phyloP scores from a whole-genome alignment of 805 yeast genomes.

The Candida yuanshanica region DNA sequence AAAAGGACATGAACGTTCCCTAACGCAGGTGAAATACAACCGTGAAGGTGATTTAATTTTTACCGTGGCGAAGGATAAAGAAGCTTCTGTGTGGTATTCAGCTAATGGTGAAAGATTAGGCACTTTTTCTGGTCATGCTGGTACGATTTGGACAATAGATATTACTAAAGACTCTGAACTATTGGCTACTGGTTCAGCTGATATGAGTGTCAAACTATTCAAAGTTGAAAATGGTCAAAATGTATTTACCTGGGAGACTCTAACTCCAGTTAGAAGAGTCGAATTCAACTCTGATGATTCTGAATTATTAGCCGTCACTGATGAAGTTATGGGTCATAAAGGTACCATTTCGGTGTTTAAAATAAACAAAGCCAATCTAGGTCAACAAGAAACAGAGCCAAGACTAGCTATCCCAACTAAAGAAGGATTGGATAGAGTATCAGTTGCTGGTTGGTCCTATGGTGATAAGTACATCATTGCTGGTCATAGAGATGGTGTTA shows the following conservation, averaged over 20 bases:
- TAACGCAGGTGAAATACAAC: constrained; percentile 94
- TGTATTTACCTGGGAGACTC: constrained; percentile 63
- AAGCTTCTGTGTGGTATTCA: constrained; percentile 90
- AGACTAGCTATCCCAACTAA: constrained; percentile 52
- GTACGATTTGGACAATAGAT: constrained; percentile 94
- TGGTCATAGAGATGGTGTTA: constrained; percentile 82
- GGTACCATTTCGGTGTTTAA: constrained; percentile 72
- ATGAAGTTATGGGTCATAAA: constrained; percentile 84
- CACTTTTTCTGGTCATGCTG: constrained; percentile 81
- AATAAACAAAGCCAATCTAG: constrained; percentile 45
- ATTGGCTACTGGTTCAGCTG: constrained; percentile 89
- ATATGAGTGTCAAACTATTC: constrained; percentile 82
- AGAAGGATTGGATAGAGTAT: constrained; percentile 55
- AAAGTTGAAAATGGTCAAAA: constrained; percentile 71
- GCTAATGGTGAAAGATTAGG: constrained; percentile 96
- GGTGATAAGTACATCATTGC: constrained; percentile 70
- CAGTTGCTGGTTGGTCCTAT: constrained; percentile 85
- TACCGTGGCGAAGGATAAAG: constrained; percentile 86
- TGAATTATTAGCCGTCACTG: constrained; percentile 71
- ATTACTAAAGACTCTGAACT: constrained; percentile 63
- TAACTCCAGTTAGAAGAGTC: constrained; percentile 87
- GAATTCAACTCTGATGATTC: constrained; percentile 74
- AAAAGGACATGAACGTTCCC: constrained; percentile 96
- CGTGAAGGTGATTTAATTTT: constrained; percentile 91
- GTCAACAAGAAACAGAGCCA: constrained; percentile 49